Evolutionary conservation across 2,329 filamentous ascomycete species (phyloP), one percentile per base, ranked within the genome.

Genomic region (Monosporascus sp.): DNA sequence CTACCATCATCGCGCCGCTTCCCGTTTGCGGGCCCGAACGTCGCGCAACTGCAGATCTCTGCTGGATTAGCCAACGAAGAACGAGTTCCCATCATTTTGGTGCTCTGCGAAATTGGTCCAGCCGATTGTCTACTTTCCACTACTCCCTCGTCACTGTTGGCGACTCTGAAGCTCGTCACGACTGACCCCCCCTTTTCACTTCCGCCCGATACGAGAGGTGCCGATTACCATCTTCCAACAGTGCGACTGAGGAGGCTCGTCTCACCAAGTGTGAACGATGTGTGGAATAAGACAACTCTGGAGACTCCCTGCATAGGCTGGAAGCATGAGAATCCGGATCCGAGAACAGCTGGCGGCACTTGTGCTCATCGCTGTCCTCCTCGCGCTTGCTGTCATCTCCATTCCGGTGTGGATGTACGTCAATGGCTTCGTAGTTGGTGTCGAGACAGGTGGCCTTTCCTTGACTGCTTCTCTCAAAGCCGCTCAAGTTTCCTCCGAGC

Each of bases 391-490:
- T 51, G 84, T 96, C 56, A 80, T 96, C 56, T 84, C 90, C 17
- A 81, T 96, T 57, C 89, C 91, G 62, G 89, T 86, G 68, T 83
- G 79, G 79, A 69, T 82, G 53, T 83, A 76, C 58, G 79, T 83
- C 62, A 76, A 82, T 61, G 67, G 71, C 55, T 82, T 81, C 61
- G 79, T 82, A 56, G 59, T 74, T 59, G 65, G 71, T 49, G 75
- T 83, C 59, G 74, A 79, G 66, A 71, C 81, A 14, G 77, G 81
- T 49, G 81, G 85, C 49, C 81, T 97, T 47, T 75, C 84, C 25
- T 77, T 96, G 56, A 90, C 90, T 1, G 92, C 92, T 6, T 91
- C 88, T 3, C 83, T 96, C 65, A 96, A 96, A 70, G 87, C 91
- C 20, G 85, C 88, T 31, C 87, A 93, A 65, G 80, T 97, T 57